These are phyloP conservation scores for Chamaecrista fasciculata DNA, from an alignment of 306 rosid species.

Conservation along the genomic window DNA sequence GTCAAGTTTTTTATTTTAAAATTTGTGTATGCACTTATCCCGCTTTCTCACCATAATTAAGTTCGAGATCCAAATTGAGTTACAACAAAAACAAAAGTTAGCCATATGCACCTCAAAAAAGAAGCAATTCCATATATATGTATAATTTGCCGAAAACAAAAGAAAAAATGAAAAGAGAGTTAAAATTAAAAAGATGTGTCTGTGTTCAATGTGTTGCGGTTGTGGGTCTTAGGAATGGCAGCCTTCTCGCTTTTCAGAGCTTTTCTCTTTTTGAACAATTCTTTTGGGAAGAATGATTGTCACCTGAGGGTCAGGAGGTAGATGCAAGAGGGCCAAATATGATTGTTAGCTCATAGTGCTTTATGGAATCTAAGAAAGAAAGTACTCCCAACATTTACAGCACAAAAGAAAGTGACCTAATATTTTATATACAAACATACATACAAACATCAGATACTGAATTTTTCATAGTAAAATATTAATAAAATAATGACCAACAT, in stretches of 20 bases:
- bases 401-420: not conserved
- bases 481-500: not conserved
- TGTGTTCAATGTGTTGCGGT: not conserved
- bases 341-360: slow-evolving; percentile 4
- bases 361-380: slow-evolving; percentile 1
- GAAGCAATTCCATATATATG: not conserved
- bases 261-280: slow-evolving; percentile 15
- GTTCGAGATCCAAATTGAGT: no score
- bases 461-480: no score
- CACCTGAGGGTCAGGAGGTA: not conserved
- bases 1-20: no score
- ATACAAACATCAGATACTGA: not conserved
- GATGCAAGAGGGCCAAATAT: not conserved
- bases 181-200: not conserved
- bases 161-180: no score
- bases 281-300: slow-evolving; percentile 17
- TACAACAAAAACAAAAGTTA: no score
- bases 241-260: slow-evolving; percentile 13
- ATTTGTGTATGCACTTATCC: no score
- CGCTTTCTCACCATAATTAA: no score
- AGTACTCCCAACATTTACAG: not conserved
- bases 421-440: not conserved
- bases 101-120: not conserved
- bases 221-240: slow-evolving; percentile 5
- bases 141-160: not conserved